phyloP scores from a whole-genome alignment of 768 basidiomycete genomes.

The Cyathus striatus region DNA sequence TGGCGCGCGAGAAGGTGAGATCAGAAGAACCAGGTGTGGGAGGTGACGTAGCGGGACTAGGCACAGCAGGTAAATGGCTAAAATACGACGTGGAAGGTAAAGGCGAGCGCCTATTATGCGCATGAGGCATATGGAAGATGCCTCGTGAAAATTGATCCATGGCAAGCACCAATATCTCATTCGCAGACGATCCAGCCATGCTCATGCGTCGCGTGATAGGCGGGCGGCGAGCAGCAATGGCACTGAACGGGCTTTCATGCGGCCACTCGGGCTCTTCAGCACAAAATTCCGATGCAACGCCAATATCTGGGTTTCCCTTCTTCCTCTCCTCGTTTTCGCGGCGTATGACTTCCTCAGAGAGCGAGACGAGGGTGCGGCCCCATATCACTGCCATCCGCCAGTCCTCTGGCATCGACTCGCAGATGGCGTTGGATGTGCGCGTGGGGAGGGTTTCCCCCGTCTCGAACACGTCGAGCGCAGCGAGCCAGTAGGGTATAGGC shows the following conservation, averaged over 20 bases:
- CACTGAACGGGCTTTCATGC: conserved; percentile 43
- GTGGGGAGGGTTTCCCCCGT: conserved; percentile 59
- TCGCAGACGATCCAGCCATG: conserved; percentile 31
- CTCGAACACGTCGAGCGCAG: conserved; percentile 69
- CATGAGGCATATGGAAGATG: conserved; percentile 69
- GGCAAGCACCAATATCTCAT: conserved; percentile 54
- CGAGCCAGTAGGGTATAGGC: conserved; percentile 56
- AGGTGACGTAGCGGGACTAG: conserved; percentile 3
- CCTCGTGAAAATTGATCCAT: conserved; percentile 68
- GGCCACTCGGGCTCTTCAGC: conserved; percentile 46
- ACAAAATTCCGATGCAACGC: conserved; percentile 8
- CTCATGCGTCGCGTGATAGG: conserved; percentile 46
- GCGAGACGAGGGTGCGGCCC: conserved; percentile 59
- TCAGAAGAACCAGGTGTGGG: conserved; percentile 8
- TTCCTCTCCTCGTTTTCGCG: conserved; percentile 16
- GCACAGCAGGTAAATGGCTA: conserved; percentile 3
- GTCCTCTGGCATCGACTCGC: conserved; percentile 37
- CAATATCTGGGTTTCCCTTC: conserved; percentile 4
- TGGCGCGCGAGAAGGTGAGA: conserved; percentile 44
- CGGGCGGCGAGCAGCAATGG: conserved; percentile 42
- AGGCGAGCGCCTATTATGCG: conserved; percentile 8
- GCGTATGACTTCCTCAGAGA: conserved; percentile 48
- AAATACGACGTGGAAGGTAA: not conserved
- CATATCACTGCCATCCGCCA: conserved; percentile 67
- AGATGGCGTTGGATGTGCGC: conserved; percentile 26